Evolutionary conservation across 495 filamentous ascomycete genomes (phyloP), one percentile per base, ranked within the genome.

Genomic region (Neurospora pannonica): DNA sequence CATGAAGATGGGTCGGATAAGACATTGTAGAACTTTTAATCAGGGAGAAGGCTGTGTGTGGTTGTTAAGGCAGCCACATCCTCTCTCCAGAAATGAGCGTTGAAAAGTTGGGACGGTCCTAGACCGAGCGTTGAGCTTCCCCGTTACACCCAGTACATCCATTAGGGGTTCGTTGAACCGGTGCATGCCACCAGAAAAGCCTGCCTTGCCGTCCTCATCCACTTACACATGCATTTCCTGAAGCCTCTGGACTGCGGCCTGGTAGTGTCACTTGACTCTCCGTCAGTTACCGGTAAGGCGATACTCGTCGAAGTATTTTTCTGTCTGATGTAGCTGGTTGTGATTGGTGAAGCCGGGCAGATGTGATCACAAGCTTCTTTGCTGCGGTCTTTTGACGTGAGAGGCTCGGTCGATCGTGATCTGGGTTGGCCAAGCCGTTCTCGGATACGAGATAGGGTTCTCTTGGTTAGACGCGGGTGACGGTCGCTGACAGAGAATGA

Each of bases 381-480:
- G 17, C 19, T 38, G 19, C 28, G 70, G 31, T 28, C n/a, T 13
- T 34, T 38, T 19, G 48, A 38, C 38, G 38, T 40, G 19, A 54
- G 19, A 11, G 60, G 38, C 24, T 73, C 74, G 24, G 38, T 28
- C 1, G 70, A 67, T 31, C 70, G 34, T 43, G 76, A 9, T 19
- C 78, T 73, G 5, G 75, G 71, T 40, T 78, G 78, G 5, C 46
- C 73, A 19, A 78, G 72, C 4, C 75, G 77, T 5, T 73, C 71
- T 4, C 76, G 74, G 1, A 81, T 60, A 28, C 79, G 73, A 8
- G 79, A 78, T 28, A 81, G n/a, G 1, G 76, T 76, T 46, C 75
- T 80, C 28, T 73, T 75, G 71, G 80, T 70, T 17, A 75, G 72
- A 10, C 74, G 74, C 2, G 76, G 54, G 0, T 74, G 74, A 15